Evolutionary conservation across 495 filamentous ascomycete genomes (phyloP).

Genomic region (Penicillium steckii): DNA sequence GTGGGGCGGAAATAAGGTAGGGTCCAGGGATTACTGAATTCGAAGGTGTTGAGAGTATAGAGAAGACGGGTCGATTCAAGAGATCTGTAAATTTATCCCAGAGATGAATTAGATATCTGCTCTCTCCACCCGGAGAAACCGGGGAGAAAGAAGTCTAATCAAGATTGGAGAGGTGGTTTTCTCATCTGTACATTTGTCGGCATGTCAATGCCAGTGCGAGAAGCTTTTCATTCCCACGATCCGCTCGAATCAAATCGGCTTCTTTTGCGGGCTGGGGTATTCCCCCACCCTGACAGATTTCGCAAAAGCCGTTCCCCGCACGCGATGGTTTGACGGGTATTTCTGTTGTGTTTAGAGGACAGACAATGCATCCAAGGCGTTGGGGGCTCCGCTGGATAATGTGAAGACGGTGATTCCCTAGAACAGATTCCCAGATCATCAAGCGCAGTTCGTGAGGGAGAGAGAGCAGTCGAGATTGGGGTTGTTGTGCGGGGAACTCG

Average conservation of each 20-base stretch:
- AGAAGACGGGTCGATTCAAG: conserved; percentile 39
- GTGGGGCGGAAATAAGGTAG: conserved; percentile 44
- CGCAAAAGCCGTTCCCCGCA: conserved; percentile 21
- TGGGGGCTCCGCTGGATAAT: conserved; percentile 37
- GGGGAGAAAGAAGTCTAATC: neutral
- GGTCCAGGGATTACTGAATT: conserved; percentile 50
- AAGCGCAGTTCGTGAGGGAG: conserved; percentile 46
- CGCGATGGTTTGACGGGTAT: neutral
- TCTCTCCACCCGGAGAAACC: neutral
- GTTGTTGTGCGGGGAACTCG: conserved; percentile 17
- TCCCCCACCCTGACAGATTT: conserved; percentile 39
- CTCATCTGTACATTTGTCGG: conserved; percentile 24
- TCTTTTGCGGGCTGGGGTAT: conserved; percentile 24
- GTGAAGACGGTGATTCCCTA: conserved; percentile 37
- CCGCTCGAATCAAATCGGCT: conserved; percentile 1
- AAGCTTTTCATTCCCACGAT: conserved; percentile 3
- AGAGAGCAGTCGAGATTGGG: conserved; percentile 35
- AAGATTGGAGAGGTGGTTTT: neutral
- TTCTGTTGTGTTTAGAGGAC: conserved; percentile 11
- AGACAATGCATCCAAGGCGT: conserved; percentile 40
- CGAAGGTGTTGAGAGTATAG: conserved; percentile 40
- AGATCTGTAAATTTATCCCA: conserved; percentile 32
- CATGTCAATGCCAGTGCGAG: conserved; percentile 22
- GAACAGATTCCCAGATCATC: conserved; percentile 45
- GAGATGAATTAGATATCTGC: neutral